Evolutionary conservation across 2,329 filamentous ascomycete species (phyloP).

Genomic region (Colletotrichum sansevieriae): DNA sequence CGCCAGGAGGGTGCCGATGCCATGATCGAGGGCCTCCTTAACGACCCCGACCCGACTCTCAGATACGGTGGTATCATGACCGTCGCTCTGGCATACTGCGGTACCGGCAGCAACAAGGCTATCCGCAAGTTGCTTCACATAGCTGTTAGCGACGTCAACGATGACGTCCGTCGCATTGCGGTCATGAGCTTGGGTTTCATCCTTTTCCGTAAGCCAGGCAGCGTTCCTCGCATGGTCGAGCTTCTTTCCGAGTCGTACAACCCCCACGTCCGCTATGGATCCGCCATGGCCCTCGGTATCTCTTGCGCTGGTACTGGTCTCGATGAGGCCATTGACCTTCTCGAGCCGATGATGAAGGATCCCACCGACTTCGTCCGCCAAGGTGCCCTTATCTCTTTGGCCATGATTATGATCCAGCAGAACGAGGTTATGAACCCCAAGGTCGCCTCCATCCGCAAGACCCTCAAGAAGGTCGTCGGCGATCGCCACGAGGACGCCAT

Average conservation of each 20-base stretch:
- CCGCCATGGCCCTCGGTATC: constrained; percentile 97
- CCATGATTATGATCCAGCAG: constrained; percentile 99
- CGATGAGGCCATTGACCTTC: constrained; percentile 94
- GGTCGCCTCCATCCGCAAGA: constrained; percentile 90
- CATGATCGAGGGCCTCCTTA: constrained; percentile 91
- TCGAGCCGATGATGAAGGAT: constrained; percentile 99
- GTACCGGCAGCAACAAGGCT: constrained; percentile 98
- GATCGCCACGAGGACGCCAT: constrained; percentile 99
- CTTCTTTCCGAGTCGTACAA: constrained; percentile 98
- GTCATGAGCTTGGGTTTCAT: constrained; percentile 99
- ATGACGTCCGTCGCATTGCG: constrained; percentile 94
- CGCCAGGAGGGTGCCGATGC: constrained; percentile 95
- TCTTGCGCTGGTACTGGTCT: constrained; percentile 96
- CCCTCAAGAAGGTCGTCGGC: constrained; percentile 90
- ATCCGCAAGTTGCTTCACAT: constrained; percentile 95
- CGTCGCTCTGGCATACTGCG: constrained; percentile 97
- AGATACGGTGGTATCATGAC: constrained; percentile 99
- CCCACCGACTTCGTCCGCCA: constrained; percentile 98
- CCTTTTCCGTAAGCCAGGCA: constrained; percentile 96
- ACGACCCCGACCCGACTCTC: constrained; percentile 92
- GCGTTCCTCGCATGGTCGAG: constrained; percentile 98
- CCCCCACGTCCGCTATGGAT: constrained; percentile 96
- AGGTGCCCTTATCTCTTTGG: constrained; percentile 90
- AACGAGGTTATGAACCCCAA: constrained; percentile 99
- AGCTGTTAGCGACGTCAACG: constrained; percentile 97